Conservation (phyloP, 2,329 filamentous ascomycete species). For the Daldinia sp. region DNA sequence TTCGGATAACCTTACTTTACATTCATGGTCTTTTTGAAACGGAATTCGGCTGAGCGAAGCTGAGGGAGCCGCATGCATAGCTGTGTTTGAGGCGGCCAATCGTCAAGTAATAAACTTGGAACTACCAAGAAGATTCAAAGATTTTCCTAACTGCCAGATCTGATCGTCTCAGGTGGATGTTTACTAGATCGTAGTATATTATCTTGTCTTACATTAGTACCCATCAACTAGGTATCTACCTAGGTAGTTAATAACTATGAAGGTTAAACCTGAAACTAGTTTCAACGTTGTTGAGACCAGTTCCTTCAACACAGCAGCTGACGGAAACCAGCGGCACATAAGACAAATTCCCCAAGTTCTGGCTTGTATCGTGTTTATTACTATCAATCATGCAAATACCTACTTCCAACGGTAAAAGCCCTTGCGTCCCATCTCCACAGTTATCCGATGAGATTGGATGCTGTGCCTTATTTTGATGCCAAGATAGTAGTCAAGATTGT, state of each 20-base stretch:
- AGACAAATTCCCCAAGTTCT: slow-evolving; percentile 17
- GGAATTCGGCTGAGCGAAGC: slow-evolving; percentile 15
- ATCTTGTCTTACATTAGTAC: background rate
- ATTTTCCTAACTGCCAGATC: slow-evolving; percentile 14
- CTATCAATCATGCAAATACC: slow-evolving; percentile 14
- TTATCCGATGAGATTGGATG: slow-evolving; percentile 26
- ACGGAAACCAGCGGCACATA: slow-evolving; percentile 15
- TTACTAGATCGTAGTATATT: background rate
- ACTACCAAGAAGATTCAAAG: slow-evolving; percentile 33
- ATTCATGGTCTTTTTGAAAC: slow-evolving; percentile 19
- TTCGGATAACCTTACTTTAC: background rate
- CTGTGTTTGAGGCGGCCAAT: slow-evolving; percentile 28
- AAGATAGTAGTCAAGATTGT: slow-evolving; percentile 22
- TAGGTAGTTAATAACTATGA: no score
- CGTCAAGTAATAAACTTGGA: slow-evolving; percentile 32
- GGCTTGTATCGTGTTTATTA: slow-evolving; percentile 33
- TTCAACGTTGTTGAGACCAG: slow-evolving; percentile 8
- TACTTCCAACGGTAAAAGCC: slow-evolving; percentile 4
- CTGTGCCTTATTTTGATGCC: slow-evolving; percentile 27
- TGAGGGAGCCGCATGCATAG: slow-evolving; percentile 16
- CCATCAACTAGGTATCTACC: no score
- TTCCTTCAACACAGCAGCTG: slow-evolving; percentile 15
- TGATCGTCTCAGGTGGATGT: background rate
- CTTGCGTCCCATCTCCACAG: slow-evolving; percentile 19
- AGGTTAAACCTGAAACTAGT: slow-evolving; percentile 33